Conservation (phyloP, 1,284 basidiomycete genomes). For the Cerrena zonata region DNA sequence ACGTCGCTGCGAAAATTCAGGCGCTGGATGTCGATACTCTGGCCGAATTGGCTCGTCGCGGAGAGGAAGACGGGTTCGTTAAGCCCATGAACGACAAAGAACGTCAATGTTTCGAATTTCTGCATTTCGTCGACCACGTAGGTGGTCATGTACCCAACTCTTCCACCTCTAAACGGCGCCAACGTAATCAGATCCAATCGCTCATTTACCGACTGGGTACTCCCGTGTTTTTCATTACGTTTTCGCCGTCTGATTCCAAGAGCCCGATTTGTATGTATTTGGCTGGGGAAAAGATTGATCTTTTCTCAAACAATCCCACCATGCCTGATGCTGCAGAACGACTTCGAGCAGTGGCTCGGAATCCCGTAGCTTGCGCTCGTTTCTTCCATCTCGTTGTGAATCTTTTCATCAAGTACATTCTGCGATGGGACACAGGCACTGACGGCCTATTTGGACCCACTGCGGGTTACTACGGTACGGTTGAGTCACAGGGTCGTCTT, state of each 20-base stretch:
- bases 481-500: slow-evolving; percentile 31
- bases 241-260: not conserved
- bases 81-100: slow-evolving; percentile 27
- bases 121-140: slow-evolving; percentile 31
- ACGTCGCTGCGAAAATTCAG: slow-evolving; percentile 23
- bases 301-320: not conserved
- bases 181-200: slow-evolving; percentile 33
- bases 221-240: slow-evolving; percentile 30
- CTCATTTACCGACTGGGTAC: slow-evolving; percentile 27
- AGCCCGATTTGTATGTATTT: not conserved
- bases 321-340: slow-evolving; percentile 9
- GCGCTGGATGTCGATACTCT: slow-evolving; percentile 23
- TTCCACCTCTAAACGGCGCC: slow-evolving; percentile 23
- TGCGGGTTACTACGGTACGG: slow-evolving; percentile 29
- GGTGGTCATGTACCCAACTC: slow-evolving; percentile 29
- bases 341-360: slow-evolving; percentile 14
- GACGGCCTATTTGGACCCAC: slow-evolving; percentile 28
- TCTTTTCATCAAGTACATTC: slow-evolving; percentile 28
- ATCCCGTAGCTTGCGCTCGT: slow-evolving; percentile 25
- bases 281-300: not conserved
- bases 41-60: slow-evolving; percentile 15
- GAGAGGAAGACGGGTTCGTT: slow-evolving; percentile 20
- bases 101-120: slow-evolving; percentile 29
- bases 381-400: slow-evolving; percentile 11
- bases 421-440: slow-evolving; percentile 17